phyloP scores from a whole-genome alignment of 352 stramenopile genomes.

The Pythium grandisporangium region DNA sequence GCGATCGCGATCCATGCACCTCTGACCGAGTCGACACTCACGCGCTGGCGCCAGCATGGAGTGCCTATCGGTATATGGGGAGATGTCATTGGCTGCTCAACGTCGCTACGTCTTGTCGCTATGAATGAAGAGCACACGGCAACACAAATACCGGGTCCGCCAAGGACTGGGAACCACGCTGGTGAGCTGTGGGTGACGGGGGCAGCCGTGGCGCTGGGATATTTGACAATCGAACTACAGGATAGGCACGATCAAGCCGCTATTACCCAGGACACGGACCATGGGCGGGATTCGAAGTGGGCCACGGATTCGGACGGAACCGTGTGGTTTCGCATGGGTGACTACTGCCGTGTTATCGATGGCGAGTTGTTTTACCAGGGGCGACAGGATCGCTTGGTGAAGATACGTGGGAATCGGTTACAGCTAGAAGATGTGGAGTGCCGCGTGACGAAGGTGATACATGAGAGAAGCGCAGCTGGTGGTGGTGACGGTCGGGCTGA shows the following conservation, averaged over 20 bases:
- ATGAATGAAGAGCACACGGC: background rate
- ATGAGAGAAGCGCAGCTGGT: background rate
- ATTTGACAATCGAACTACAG: too few species aligned
- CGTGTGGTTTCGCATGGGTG: slow-evolving; percentile 30
- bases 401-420: slow-evolving; percentile 41
- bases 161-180: too few species aligned
- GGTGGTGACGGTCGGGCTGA: too few species aligned
- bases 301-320: background rate
- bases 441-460: slow-evolving; percentile 11
- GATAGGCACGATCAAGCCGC: too few species aligned
- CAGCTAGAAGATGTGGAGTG: slow-evolving; percentile 41
- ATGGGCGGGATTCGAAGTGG: slow-evolving; percentile 1
- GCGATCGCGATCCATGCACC: slow-evolving; percentile 24
- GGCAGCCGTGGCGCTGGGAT: slow-evolving; percentile 20
- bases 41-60: slow-evolving; percentile 21
- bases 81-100: slow-evolving; percentile 16
- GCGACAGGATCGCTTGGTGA: slow-evolving; percentile 35
- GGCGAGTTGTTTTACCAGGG: slow-evolving; percentile 28
- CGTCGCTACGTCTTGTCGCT: slow-evolving; percentile 14
- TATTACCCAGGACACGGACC: too few species aligned
- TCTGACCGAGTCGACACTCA: slow-evolving; percentile 6
- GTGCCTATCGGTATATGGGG: slow-evolving; percentile 29
- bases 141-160: too few species aligned
- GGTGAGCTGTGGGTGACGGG: slow-evolving; percentile 32
- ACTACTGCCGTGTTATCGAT: slow-evolving; percentile 24